A percentile compares a stretch with the other conserved stretches of the same genome.
Evolutionary conservation across 306 rosid species (phyloP).

Genomic region (Abrus pulchellus): DNA sequence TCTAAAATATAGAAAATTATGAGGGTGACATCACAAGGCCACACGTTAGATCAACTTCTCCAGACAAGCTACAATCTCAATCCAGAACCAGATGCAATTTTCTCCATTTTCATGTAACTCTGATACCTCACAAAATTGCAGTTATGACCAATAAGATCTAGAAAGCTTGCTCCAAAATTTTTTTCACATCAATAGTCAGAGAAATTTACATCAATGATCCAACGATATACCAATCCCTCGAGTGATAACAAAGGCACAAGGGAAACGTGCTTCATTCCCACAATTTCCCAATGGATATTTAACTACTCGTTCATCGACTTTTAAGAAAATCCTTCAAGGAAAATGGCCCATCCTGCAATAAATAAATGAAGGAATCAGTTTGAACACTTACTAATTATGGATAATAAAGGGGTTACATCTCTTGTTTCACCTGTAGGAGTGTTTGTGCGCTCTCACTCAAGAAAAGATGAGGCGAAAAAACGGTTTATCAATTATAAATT

Average conservation of each 20-base stretch:
- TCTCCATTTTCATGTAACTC: conserved; percentile 13
- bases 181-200: conserved; percentile 31
- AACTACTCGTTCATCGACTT: conserved; percentile 52
- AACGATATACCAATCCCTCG: conserved; percentile 39
- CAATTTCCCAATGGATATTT: conserved; percentile 29
- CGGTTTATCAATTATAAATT: conserved; percentile 12
- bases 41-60: conserved; percentile 40
- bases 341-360: conserved; percentile 77
- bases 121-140: conserved; percentile 32
- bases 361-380: conserved; percentile 40
- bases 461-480: conserved; percentile 20
- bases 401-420: too few species aligned
- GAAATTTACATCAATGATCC: neutral
- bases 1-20: neutral
- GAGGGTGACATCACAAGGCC: neutral
- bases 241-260: conserved; percentile 39
- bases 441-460: conserved; percentile 11
- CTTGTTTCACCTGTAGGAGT: neutral
- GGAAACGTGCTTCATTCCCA: conserved; percentile 45
- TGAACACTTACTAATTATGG: neutral
- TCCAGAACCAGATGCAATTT: conserved; percentile 12
- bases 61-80: conserved; percentile 17
- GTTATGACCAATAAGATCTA: conserved; percentile 36
- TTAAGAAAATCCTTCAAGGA: conserved; percentile 77
- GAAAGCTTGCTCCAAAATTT: conserved; percentile 39